A percentile compares a stretch with the other conserved stretches of the same genome.
phyloP scores from a whole-genome alignment of 176 grass and related monocot species.

The Dendrocalamus sinicus region DNA sequence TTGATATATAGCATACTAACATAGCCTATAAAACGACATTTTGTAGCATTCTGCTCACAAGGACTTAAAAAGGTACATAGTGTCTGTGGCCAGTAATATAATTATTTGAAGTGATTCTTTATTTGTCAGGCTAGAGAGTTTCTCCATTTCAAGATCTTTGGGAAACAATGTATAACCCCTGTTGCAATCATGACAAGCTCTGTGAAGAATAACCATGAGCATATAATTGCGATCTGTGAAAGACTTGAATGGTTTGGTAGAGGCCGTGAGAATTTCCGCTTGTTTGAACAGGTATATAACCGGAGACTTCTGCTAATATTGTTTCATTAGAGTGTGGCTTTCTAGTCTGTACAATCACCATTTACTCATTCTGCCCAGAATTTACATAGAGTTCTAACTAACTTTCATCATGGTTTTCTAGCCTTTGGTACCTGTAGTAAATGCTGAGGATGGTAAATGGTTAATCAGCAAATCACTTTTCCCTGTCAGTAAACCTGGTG shows the following conservation, averaged over 20 bases:
- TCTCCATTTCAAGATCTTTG: conserved; percentile 92
- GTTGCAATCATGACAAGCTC: conserved; percentile 99
- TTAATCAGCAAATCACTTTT: conserved; percentile 66
- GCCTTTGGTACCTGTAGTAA: conserved; percentile 95
- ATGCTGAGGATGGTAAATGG: conserved; percentile 86
- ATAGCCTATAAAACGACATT: not conserved
- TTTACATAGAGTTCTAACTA: conserved; percentile 13
- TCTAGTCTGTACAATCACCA: conserved; percentile 5
- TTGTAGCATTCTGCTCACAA: not conserved
- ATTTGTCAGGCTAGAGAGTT: conserved; percentile 88
- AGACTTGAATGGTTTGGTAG: conserved; percentile 87
- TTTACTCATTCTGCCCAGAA: conserved; percentile 2
- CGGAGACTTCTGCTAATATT: not conserved
- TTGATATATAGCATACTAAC: not conserved
- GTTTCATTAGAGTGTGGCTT: conserved; percentile 1
- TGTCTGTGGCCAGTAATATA: not conserved
- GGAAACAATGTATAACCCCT: conserved; percentile 86
- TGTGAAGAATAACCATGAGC: conserved; percentile 93
- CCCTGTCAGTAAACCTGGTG: conserved; percentile 92
- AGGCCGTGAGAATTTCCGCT: conserved; percentile 74
- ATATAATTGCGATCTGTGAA: conserved; percentile 83
- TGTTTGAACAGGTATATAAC: conserved; percentile 87
- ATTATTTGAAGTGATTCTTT: not conserved
- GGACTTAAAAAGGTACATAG: not conserved
- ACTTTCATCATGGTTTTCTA: conserved; percentile 47